Percentiles rank a stretch among this genome's conserved stretches.
phyloP scores from a whole-genome alignment of 352 stramenopile genomes.

The Plasmopara muralis region DNA sequence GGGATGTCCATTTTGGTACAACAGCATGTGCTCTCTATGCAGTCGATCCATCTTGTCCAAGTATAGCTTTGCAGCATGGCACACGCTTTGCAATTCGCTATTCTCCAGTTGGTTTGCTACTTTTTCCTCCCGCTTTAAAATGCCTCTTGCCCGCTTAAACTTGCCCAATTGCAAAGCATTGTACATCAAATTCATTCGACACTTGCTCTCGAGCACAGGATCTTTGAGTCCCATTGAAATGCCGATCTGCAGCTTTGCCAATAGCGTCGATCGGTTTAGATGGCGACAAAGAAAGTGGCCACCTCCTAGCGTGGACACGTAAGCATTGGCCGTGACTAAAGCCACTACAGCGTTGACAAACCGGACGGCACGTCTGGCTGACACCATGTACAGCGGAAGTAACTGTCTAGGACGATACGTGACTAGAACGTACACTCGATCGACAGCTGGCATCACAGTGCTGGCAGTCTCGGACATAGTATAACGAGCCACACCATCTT shows the following conservation, averaged over 20 bases:
- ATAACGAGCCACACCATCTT: conserved; percentile 20
- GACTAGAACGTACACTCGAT: conserved; percentile 27
- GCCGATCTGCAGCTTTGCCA: conserved; percentile 75
- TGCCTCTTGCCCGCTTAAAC: conserved; percentile 48
- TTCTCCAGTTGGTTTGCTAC: conserved; percentile 45
- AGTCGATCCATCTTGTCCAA: conserved; percentile 57
- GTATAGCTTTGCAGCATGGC: conserved; percentile 56
- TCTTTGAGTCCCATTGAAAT: conserved; percentile 69
- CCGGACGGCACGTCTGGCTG: conserved; percentile 49
- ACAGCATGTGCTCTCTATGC: conserved; percentile 43
- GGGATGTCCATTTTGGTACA: conserved; percentile 20
- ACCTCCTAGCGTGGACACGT: conserved; percentile 76
- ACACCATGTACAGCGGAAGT: conserved; percentile 54
- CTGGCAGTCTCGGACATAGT: conserved; percentile 5
- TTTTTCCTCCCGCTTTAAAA: conserved; percentile 38
- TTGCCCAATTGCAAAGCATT: conserved; percentile 64
- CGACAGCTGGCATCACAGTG: background rate
- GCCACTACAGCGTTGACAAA: conserved; percentile 67
- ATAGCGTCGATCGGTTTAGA: conserved; percentile 55
- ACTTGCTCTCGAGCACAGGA: conserved; percentile 74
- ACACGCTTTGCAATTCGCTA: conserved; percentile 54
- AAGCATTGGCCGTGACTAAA: conserved; percentile 75
- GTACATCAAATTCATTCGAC: conserved; percentile 75
- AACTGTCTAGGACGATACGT: conserved; percentile 40
- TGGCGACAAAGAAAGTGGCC: conserved; percentile 77